Evolutionary conservation across 2,329 filamentous ascomycete genomes (phyloP).

Genomic region (Pestalotiopsis sp.): DNA sequence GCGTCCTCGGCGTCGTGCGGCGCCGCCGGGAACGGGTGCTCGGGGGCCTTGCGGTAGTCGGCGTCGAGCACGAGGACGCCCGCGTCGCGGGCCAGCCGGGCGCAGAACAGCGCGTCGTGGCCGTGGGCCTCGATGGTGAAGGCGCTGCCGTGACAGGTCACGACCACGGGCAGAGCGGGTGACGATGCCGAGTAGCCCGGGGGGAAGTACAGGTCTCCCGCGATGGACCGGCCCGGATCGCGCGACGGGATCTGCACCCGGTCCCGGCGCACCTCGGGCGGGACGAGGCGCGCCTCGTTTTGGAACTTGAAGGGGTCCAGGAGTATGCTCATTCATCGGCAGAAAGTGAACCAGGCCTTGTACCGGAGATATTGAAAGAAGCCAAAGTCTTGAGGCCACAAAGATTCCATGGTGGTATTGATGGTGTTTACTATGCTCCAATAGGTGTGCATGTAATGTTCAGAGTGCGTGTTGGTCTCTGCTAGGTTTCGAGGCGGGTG

Average conservation of each 20-base stretch:
- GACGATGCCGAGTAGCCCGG: background rate
- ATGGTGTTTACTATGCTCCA: background rate
- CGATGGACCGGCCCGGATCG: constrained; percentile 14
- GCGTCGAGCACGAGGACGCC: background rate
- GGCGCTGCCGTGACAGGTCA: constrained; percentile 21
- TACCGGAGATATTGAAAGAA: constrained; percentile 13
- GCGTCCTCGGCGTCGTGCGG: constrained; percentile 1
- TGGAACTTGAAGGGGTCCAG: background rate
- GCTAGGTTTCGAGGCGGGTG: background rate
- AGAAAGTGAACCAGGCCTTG: constrained; percentile 8
- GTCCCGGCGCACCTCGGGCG: constrained; percentile 6
- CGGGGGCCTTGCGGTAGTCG: constrained; percentile 49
- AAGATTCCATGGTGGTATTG: background rate
- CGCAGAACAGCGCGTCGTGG: constrained; percentile 15
- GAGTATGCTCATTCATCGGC: background rate
- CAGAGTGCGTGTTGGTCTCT: background rate
- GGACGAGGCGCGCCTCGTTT: constrained; percentile 4
- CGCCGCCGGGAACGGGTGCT: constrained; percentile 47
- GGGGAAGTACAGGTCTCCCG: constrained; percentile 17
- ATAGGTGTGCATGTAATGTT: background rate
- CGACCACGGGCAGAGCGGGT: constrained; percentile 12
- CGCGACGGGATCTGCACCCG: constrained; percentile 17
- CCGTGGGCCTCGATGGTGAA: constrained; percentile 16
- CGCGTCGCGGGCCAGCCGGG: constrained; percentile 13
- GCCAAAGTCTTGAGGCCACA: constrained; percentile 7